phyloP scores from a whole-genome alignment of 371 early-diverging fungal genomes.

The Mucor lusitanicus region DNA sequence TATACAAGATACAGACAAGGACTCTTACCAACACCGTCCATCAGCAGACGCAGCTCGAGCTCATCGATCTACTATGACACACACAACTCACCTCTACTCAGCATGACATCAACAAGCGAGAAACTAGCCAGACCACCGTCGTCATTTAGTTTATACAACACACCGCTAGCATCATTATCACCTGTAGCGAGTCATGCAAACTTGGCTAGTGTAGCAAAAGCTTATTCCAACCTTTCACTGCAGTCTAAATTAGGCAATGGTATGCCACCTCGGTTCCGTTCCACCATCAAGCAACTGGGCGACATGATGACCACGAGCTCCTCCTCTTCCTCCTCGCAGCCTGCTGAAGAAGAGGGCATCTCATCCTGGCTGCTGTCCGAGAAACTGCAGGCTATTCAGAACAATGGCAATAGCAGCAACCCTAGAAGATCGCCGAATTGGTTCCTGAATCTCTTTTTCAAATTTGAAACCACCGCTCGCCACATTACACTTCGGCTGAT shows the following conservation, averaged over 20 bases:
- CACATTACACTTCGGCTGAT: conserved; percentile 10
- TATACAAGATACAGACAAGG: conserved; percentile 14
- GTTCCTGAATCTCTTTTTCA: conserved; percentile 4
- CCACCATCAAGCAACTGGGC: conserved; percentile 18
- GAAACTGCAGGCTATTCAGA: conserved; percentile 16
- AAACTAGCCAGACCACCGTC: conserved; percentile 14
- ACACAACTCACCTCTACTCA: background rate
- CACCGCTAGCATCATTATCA: conserved; percentile 28
- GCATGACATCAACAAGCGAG: conserved; percentile 6
- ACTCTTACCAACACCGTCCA: background rate
- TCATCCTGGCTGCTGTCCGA: conserved; percentile 18
- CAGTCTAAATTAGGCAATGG: conserved; percentile 19
- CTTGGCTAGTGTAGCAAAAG: conserved; percentile 22
- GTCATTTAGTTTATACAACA: conserved; percentile 25
- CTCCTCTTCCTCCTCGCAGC: background rate
- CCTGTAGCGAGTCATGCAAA: conserved; percentile 36
- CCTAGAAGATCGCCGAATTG: background rate
- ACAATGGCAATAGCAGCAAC: conserved; percentile 3
- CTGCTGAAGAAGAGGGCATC: background rate
- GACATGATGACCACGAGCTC: conserved; percentile 10
- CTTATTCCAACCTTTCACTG: conserved; percentile 16
- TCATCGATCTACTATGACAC: conserved; percentile 36
- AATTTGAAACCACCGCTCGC: background rate
- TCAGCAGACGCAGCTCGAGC: conserved; percentile 35
- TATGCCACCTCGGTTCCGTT: conserved; percentile 24